phyloP scores from a whole-genome alignment of 495 filamentous ascomycete species.

The Daldinia concentrica region DNA sequence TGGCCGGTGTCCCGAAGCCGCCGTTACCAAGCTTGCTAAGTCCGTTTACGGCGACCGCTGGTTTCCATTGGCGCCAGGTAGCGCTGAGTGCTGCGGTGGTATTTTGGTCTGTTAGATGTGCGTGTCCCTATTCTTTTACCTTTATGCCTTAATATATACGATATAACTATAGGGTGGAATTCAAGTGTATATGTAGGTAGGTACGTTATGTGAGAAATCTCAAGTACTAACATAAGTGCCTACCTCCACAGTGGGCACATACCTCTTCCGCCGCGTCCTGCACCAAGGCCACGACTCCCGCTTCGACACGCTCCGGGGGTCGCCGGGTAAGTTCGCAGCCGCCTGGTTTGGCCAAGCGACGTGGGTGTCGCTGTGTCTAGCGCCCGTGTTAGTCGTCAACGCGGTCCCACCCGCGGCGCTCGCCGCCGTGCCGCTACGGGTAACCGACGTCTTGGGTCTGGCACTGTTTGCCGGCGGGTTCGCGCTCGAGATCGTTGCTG shows the following conservation, averaged over 20 bases:
- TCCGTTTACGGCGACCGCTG: slow-evolving; percentile 47
- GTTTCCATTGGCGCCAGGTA: slow-evolving; percentile 70
- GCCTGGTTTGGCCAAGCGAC: slow-evolving; percentile 68
- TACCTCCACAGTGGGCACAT: slow-evolving; percentile 61
- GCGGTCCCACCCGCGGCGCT: slow-evolving; percentile 61
- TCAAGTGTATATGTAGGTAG: too few species aligned
- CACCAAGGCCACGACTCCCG: slow-evolving; percentile 65
- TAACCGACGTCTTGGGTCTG: slow-evolving; percentile 62
- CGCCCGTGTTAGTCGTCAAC: slow-evolving; percentile 69
- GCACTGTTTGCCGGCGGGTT: slow-evolving; percentile 64
- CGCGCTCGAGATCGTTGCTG: slow-evolving; percentile 66
- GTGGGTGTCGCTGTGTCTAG: slow-evolving; percentile 68
- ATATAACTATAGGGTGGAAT: too few species aligned
- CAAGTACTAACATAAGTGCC: not conserved
- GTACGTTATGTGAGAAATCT: not conserved
- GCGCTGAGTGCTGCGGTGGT: slow-evolving; percentile 63
- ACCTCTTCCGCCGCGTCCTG: slow-evolving; percentile 65
- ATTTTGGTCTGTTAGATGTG: slow-evolving; percentile 67
- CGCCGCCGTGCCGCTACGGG: slow-evolving; percentile 50
- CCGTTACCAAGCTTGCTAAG: slow-evolving; percentile 58
- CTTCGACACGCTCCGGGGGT: slow-evolving; percentile 67
- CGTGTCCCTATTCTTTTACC: slow-evolving; percentile 10
- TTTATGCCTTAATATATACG: not conserved
- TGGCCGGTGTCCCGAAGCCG: slow-evolving; percentile 52
- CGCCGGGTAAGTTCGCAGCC: slow-evolving; percentile 60